These are phyloP conservation scores for Nicotiana tomentosiformis DNA, from an alignment of 257 asterid genomes.

Conservation along the genomic window DNA sequence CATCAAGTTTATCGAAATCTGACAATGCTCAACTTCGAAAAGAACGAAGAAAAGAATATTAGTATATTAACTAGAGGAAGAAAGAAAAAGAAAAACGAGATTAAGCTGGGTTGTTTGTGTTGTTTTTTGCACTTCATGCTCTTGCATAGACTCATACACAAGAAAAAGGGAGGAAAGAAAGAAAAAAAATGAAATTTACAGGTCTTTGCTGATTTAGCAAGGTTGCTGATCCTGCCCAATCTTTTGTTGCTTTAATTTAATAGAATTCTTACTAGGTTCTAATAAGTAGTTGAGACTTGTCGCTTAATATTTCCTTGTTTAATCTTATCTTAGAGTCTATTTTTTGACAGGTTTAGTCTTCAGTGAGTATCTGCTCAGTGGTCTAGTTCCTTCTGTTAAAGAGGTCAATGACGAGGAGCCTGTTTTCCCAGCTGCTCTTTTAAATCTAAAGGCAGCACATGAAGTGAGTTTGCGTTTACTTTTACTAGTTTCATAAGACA, in stretches of 20 bases:
- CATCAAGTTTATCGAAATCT: neutral
- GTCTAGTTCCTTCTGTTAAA: slow-evolving; percentile 88
- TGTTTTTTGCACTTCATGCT: too few relatives aligned
- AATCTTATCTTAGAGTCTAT: neutral
- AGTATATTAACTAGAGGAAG: neutral
- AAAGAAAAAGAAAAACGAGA: too few relatives aligned
- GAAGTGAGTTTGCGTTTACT: slow-evolving; percentile 37
- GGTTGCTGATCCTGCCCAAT: neutral
- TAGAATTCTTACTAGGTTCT: neutral
- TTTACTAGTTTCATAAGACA: neutral
- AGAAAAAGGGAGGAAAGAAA: too few relatives aligned
- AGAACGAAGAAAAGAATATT: neutral
- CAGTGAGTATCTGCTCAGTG: slow-evolving; percentile 91
- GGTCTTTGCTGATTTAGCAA: neutral
- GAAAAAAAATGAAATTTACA: too few relatives aligned
- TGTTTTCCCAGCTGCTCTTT: slow-evolving; percentile 61
- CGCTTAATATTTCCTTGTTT: neutral
- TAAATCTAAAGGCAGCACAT: slow-evolving; percentile 54
- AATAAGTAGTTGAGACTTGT: neutral
- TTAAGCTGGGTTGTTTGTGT: too few relatives aligned
- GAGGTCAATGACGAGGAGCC: slow-evolving; percentile 97
- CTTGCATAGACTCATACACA: too few relatives aligned
- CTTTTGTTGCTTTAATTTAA: neutral
- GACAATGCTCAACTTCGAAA: neutral
- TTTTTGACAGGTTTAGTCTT: slow-evolving; percentile 70